A percentile compares a stretch with the other conserved stretches of the same genome.
These are phyloP conservation scores for Usnea hakonensis DNA, from an alignment of 495 filamentous ascomycete species.

Conservation along the genomic window DNA sequence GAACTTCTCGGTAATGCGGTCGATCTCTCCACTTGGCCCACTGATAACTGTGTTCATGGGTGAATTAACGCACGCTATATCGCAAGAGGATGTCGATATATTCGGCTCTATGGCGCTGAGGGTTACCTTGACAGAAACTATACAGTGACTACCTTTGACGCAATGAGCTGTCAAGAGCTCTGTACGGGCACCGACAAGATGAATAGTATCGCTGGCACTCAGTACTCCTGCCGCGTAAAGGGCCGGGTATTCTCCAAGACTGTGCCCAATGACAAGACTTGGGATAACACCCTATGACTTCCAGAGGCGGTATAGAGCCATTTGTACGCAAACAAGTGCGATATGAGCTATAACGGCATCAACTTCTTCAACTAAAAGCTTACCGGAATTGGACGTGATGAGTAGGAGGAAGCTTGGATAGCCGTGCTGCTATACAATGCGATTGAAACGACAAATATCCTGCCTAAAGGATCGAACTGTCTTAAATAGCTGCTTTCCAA, in stretches of 20 bases:
- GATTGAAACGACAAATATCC: slow-evolving; percentile 62
- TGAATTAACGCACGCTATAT: too few relatives aligned
- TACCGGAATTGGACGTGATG: too few relatives aligned
- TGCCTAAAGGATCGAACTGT: slow-evolving; percentile 59
- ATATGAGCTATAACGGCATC: slow-evolving; percentile 74
- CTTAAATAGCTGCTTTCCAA: slow-evolving; percentile 65
- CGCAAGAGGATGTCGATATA: too few relatives aligned
- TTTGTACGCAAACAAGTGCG: slow-evolving; percentile 67
- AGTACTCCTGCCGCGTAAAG: slow-evolving; percentile 70
- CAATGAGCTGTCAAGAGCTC: slow-evolving; percentile 62
- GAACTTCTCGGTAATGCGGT: too few relatives aligned
- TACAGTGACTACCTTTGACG: too few relatives aligned
- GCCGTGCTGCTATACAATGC: slow-evolving; percentile 58
- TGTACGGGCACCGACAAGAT: slow-evolving; percentile 70
- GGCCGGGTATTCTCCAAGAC: slow-evolving; percentile 74
- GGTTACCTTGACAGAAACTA: too few relatives aligned
- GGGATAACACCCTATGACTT: slow-evolving; percentile 66
- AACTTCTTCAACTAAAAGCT: too few relatives aligned
- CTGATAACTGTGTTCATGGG: too few relatives aligned
- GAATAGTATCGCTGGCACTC: slow-evolving; percentile 63
- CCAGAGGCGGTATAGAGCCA: slow-evolving; percentile 76
- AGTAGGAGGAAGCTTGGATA: slow-evolving; percentile 61
- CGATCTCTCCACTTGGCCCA: too few relatives aligned
- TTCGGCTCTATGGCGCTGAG: too few relatives aligned
- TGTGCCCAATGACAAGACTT: slow-evolving; percentile 71